Conservation (phyloP, 306 rosid species). For the Lotus japonicus region DNA sequence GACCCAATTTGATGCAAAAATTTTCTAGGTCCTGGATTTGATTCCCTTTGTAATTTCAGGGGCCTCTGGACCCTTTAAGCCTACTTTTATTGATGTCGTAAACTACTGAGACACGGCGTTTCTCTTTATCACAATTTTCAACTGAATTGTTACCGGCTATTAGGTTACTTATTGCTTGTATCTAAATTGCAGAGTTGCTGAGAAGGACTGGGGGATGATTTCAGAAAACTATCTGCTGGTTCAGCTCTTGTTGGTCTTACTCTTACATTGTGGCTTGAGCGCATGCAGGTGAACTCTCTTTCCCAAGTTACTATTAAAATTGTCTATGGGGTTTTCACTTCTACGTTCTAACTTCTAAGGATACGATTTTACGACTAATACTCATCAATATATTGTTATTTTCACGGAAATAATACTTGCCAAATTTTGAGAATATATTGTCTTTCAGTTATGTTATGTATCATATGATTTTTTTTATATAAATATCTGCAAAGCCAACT, state of each 20-base stretch:
- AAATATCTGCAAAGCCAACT: background rate
- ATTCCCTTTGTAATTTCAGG: no score
- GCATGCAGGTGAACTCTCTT: constrained; percentile 74
- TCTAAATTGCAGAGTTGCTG: constrained; percentile 66
- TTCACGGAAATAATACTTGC: background rate
- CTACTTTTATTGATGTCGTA: constrained; percentile 7
- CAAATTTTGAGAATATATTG: background rate
- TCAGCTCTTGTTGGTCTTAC: constrained; percentile 93
- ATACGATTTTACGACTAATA: background rate
- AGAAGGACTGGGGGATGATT: constrained; percentile 98
- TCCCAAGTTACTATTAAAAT: constrained; percentile 9
- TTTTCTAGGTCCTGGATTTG: no score
- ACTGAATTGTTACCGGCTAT: no score
- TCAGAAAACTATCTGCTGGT: constrained; percentile 91
- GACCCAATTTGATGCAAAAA: no score
- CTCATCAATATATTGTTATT: background rate
- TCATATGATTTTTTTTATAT: background rate
- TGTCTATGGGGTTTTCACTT: background rate
- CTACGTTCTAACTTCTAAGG: background rate
- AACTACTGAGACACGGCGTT: no score
- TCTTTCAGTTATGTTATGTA: background rate
- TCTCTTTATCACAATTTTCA: no score
- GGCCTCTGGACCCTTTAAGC: no score
- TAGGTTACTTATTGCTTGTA: background rate
- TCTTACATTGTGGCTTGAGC: constrained; percentile 97